phyloP scores from a whole-genome alignment of 495 filamentous ascomycete species.

The Letharia lupina region DNA sequence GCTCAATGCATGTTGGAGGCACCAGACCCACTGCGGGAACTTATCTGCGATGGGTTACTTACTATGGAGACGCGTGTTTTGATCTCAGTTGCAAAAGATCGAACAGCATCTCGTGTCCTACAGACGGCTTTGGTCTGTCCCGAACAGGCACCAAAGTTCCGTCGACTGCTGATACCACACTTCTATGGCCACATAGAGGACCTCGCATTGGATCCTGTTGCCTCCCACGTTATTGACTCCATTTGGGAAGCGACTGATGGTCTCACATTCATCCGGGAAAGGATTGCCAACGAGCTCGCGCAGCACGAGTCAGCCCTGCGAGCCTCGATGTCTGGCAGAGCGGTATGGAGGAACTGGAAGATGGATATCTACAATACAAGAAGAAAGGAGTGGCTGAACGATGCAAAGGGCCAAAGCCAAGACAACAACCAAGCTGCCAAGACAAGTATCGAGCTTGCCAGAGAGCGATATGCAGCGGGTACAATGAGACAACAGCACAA shows the following conservation, averaged over 20 bases:
- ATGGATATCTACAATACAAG: conserved; percentile 76
- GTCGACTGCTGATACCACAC: conserved; percentile 51
- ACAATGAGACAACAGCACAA: background rate
- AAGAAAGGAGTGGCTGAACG: conserved; percentile 59
- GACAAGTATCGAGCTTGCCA: conserved; percentile 37
- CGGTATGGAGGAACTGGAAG: conserved; percentile 85
- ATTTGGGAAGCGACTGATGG: conserved; percentile 61
- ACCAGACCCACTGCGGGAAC: conserved; percentile 46
- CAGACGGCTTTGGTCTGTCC: conserved; percentile 55
- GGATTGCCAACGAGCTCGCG: conserved; percentile 55
- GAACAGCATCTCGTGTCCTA: conserved; percentile 58
- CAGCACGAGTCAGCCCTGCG: conserved; percentile 57
- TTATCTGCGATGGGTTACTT: conserved; percentile 50
- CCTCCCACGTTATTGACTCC: conserved; percentile 70
- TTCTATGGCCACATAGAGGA: conserved; percentile 52
- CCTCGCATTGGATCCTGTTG: conserved; percentile 61
- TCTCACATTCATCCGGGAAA: conserved; percentile 57
- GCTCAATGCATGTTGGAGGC: conserved; percentile 56
- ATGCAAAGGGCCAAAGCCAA: conserved; percentile 45
- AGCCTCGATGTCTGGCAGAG: conserved; percentile 65
- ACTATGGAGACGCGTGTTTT: conserved; percentile 36
- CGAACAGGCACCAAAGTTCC: conserved; percentile 49
- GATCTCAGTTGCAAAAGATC: conserved; percentile 46
- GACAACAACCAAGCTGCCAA: conserved; percentile 22
- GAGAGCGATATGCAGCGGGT: conserved; percentile 33